Evolutionary conservation across 768 basidiomycete genomes (phyloP), one percentile per base, ranked within the genome.

Genomic region (Leccinellum rugosiceps): DNA sequence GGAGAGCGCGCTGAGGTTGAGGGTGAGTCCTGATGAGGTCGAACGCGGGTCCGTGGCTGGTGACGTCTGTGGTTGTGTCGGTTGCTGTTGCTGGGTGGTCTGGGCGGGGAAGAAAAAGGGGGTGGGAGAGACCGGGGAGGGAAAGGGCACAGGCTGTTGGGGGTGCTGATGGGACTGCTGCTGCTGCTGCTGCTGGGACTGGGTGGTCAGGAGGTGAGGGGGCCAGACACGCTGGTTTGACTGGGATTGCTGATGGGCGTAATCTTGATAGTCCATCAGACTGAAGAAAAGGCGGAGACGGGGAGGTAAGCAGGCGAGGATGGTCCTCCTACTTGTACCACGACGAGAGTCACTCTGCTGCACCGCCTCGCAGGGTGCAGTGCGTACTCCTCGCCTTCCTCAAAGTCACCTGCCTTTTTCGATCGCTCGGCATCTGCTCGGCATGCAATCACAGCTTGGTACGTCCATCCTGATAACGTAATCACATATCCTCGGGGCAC

Each of bases 1-100:
- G 50, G 82, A 76, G 52, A 90, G 79, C 1, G 81, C 78, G 25
- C 83, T 83, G 56, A 91, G 77, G 68, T 89, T 90, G 68, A 90
- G 81, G 30, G 85, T 82, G 45, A 90, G 77, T 1, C 76, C 67
- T 34, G 78, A 72, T n/a, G 76, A 64, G 23, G 65, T 69, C 38
- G 65, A 68, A 38, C 60, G 62, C 0, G 66, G 21, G 11, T 67
- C 67, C 0, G 53, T 41, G 21, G 41, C 17, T 4, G 60, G 62
- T 45, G 66, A 58, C 8, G 66, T 58, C 56, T 62, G 66, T 11
- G 54, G 34, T 15, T 47, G 4, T 10, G 6, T 31, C 5, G 64
- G 43, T 50, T 58, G 60, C 53, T 66, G 63, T 17, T 66, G 63
- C 11, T 53, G 62, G 38, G 50, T 32, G 38, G 50, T 30, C 26